phyloP scores from a whole-genome alignment of 2,329 filamentous ascomycete genomes.

The Talaromyces islandicus region DNA sequence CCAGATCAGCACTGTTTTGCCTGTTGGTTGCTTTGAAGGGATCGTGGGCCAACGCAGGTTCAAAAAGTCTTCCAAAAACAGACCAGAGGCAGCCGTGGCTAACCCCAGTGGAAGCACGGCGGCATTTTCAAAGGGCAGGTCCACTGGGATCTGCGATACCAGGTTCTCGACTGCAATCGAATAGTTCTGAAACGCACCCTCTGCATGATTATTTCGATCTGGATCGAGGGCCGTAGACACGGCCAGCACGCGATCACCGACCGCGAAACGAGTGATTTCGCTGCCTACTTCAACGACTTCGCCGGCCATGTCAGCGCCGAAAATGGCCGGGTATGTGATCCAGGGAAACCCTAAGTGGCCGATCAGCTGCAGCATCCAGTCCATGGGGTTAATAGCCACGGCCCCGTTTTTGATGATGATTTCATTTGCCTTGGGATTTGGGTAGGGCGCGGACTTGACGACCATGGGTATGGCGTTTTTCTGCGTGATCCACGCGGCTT shows the following conservation, averaged over 20 bases:
- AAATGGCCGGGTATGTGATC: slow-evolving; percentile 21
- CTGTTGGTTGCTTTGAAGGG: slow-evolving; percentile 13
- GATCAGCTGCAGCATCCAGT: slow-evolving; percentile 27
- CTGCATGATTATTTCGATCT: slow-evolving; percentile 6
- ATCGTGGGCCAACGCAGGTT: slow-evolving; percentile 12
- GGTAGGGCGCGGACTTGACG: slow-evolving; percentile 12
- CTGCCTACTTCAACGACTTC: slow-evolving; percentile 22
- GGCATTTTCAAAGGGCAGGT: slow-evolving; percentile 20
- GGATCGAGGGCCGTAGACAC: slow-evolving; percentile 14
- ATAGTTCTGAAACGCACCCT: slow-evolving; percentile 23
- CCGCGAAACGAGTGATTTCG: slow-evolving; percentile 18
- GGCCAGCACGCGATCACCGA: slow-evolving; percentile 20
- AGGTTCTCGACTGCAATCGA: slow-evolving; percentile 13
- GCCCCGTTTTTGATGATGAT: slow-evolving; percentile 17
- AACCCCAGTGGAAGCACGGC: slow-evolving; percentile 21
- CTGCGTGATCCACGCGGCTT: slow-evolving; percentile 16
- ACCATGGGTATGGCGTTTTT: slow-evolving; percentile 12
- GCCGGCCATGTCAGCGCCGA: slow-evolving; percentile 22
- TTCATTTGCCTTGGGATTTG: slow-evolving; percentile 13
- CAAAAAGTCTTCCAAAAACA: slow-evolving; percentile 20
- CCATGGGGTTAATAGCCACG: slow-evolving; percentile 22
- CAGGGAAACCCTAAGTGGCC: slow-evolving; percentile 5
- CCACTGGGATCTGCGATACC: slow-evolving; percentile 16
- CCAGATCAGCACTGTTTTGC: slow-evolving; percentile 42
- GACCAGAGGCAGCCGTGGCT: slow-evolving; percentile 17